A percentile compares a stretch with the other conserved stretches of the same genome.
These are phyloP conservation scores for Saccharum spontaneum DNA, from an alignment of 176 grass and related monocot genomes.

Conservation along the genomic window DNA sequence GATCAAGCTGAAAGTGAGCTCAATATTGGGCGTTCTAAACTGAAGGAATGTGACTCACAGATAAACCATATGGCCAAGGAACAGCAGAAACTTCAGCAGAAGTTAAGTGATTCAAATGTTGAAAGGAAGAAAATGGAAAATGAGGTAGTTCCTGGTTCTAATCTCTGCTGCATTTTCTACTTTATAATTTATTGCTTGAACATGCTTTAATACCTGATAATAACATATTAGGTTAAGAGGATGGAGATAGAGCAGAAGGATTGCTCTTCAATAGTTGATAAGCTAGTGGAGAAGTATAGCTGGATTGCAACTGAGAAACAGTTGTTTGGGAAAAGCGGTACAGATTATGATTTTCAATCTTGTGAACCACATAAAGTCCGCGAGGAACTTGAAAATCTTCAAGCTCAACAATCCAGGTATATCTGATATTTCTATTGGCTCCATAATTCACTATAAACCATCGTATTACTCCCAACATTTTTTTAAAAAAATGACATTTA, in stretches of 20 bases:
- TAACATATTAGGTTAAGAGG: conserved; percentile 70
- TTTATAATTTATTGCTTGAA: conserved; percentile 11
- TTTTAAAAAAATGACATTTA: neutral
- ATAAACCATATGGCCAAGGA: conserved; percentile 68
- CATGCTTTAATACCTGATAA: conserved; percentile 17
- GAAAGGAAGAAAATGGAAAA: conserved; percentile 96
- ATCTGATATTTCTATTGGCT: conserved; percentile 29
- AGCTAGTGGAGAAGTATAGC: conserved; percentile 76
- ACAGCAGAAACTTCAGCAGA: conserved; percentile 76
- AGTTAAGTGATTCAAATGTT: conserved; percentile 74
- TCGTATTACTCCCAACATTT: neutral
- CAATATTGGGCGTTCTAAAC: conserved; percentile 63
- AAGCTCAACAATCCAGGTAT: conserved; percentile 88
- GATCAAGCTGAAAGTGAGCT: conserved; percentile 83
- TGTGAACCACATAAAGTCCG: conserved; percentile 65
- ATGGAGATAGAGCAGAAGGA: conserved; percentile 98
- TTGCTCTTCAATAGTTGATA: conserved; percentile 84
- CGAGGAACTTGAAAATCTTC: conserved; percentile 72
- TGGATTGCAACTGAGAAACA: conserved; percentile 97
- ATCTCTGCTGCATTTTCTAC: conserved; percentile 12
- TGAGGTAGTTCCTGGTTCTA: conserved; percentile 60
- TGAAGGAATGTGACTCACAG: conserved; percentile 92
- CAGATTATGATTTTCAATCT: conserved; percentile 91
- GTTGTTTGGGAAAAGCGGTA: conserved; percentile 84
- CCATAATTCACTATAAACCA: neutral